Evolutionary conservation across 73 alveolate species (phyloP), one percentile per base, ranked within the genome.

Genomic region (Halteria grandinella): DNA sequence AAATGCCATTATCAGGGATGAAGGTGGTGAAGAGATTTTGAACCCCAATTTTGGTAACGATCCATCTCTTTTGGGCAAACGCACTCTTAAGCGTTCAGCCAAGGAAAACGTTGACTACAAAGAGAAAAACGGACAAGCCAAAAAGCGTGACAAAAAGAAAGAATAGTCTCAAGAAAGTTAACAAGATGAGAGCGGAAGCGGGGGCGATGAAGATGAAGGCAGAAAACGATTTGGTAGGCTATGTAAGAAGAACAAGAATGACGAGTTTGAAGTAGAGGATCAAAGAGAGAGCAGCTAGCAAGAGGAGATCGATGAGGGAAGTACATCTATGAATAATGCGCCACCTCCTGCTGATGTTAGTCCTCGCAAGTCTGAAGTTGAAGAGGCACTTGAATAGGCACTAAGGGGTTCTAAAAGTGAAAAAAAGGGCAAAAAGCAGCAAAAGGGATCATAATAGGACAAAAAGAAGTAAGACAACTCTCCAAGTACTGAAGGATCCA

Each of bases 41-140:
- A 25, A 31, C 4, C 53, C 17, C 21, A 23, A 24, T 5, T 5
- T 7, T 11, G 48, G 8, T 4, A 12, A 28, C 7, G 53, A 57
- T 23, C 17, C 17, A 17, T 27, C 14, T 5, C 4, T 27, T n/a
- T 47, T 27, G n/a, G 51, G 53, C 15, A 57, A 31, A 20, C 24
- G 54, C 33, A 45, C 29, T 3, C 53, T 23, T 11, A 31, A 31
- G 29, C 20, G 73, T 8, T 4, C 48, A 11, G 73, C 73, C 5
- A 57, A 57, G 32, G 73, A 57, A 18, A 57, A 57, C 39, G 53
- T 57, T 2, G 73, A 57, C 53, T 57, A 57, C 40, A 57, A 57
- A 52, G n/a, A 57, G 24, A 3, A 6, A 5, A 23, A 53, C 10
- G 21, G n/a, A 41, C 5, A 23, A 32, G 21, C 18, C 17, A 23